These are phyloP conservation scores for Trichoderma simmonsii DNA, from an alignment of 2,329 filamentous ascomycete genomes.

Conservation along the genomic window DNA sequence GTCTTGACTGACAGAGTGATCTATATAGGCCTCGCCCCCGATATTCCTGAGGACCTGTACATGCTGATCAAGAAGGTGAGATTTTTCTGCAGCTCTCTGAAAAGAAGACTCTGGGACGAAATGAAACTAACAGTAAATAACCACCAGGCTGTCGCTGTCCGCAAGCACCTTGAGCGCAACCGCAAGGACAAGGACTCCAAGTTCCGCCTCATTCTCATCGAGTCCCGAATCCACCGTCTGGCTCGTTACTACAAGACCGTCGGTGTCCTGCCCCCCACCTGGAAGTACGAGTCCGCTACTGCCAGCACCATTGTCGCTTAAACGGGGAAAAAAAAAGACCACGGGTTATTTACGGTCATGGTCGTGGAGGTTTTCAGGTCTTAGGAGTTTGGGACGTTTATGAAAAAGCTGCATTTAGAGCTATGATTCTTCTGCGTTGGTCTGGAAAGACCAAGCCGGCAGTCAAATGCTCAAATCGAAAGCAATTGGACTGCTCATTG, in stretches of 20 bases:
- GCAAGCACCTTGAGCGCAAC: constrained; percentile 99
- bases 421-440: constrained; percentile 41
- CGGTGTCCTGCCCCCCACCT: constrained; percentile 80
- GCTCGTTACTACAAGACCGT: constrained; percentile 99
- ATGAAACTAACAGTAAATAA: background rate
- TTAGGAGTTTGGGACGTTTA: constrained; percentile 44
- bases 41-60: constrained; percentile 99
- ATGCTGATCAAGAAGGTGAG: constrained; percentile 99
- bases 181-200: constrained; percentile 99
- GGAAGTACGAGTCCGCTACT: constrained; percentile 98
- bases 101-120: too few relatives aligned
- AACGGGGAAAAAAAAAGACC: constrained; percentile 11
- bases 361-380: constrained; percentile 37
- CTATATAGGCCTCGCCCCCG: constrained; percentile 86
- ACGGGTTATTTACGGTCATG: constrained; percentile 16
- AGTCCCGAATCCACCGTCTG: constrained; percentile 99
- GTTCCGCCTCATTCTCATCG: constrained; percentile 99
- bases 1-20: constrained; percentile 94
- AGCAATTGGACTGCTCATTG: constrained; percentile 33
- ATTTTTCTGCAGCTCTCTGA: constrained; percentile 22
- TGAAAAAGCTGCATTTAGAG: constrained; percentile 45
- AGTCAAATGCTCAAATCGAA: constrained; percentile 35
- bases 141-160: constrained; percentile 84
- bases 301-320: constrained; percentile 83
- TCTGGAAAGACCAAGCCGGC: constrained; percentile 32